Percentiles rank a stretch among this genome's conserved stretches.
Evolutionary conservation across 164 flowering plant genomes (phyloP).

Genomic region (Stephania yunnanensis): DNA sequence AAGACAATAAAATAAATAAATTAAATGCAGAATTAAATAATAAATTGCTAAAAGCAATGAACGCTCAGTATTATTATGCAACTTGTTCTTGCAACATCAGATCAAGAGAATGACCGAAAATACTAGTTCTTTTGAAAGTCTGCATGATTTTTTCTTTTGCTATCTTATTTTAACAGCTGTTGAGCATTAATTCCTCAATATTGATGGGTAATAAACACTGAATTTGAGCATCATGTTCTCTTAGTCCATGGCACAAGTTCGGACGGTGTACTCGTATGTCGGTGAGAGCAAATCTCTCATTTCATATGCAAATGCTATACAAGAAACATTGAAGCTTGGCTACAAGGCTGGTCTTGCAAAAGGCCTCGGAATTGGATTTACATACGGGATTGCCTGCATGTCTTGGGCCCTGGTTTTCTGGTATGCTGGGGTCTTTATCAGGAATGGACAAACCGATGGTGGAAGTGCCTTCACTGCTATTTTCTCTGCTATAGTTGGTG

Average conservation of each 20-base stretch:
- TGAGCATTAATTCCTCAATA: background rate
- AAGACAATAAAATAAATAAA: too few relatives aligned
- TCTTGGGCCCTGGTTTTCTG: constrained; percentile 99
- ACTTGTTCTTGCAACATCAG: too few relatives aligned
- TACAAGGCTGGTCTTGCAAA: constrained; percentile 99
- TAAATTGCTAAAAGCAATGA: too few relatives aligned
- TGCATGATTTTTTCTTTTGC: background rate
- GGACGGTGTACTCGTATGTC: constrained; percentile 90
- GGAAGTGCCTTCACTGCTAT: constrained; percentile 98
- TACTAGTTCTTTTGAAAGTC: background rate
- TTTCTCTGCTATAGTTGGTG: constrained; percentile 98
- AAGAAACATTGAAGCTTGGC: constrained; percentile 80
- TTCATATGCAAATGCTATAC: constrained; percentile 84
- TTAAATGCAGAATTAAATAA: too few relatives aligned
- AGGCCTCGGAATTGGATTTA: constrained; percentile 93
- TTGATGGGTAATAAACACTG: background rate
- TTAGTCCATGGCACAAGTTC: constrained; percentile 93
- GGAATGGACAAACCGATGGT: constrained; percentile 91
- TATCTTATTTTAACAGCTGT: background rate
- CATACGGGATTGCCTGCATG: constrained; percentile 95
- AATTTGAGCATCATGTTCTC: background rate
- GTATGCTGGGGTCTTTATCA: constrained; percentile 94
- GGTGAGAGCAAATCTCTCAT: constrained; percentile 86
- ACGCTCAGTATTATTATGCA: too few relatives aligned
- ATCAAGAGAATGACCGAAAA: background rate